Conservation (phyloP, 371 early-diverging fungal genomes). For the Mucor mucedo region DNA sequence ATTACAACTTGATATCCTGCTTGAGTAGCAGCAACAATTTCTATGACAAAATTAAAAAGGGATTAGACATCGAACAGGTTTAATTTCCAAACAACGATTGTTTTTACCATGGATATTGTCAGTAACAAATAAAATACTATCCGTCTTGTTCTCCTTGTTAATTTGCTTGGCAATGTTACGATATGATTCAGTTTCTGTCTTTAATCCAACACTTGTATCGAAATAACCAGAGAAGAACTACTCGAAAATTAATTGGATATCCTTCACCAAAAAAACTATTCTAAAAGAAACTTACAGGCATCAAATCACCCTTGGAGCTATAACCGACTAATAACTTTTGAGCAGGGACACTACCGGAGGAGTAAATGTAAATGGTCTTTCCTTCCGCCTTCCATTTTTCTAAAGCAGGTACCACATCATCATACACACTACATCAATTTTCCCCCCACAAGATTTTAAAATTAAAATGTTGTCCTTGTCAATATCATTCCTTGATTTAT, state of each 20-base stretch:
- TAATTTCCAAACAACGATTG: no score
- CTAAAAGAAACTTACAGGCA: slow-evolving; percentile 47
- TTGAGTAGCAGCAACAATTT: slow-evolving; percentile 77
- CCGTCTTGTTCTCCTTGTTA: slow-evolving; percentile 45
- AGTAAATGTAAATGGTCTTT: slow-evolving; percentile 86
- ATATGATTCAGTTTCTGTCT: slow-evolving; percentile 75
- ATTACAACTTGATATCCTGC: slow-evolving; percentile 79
- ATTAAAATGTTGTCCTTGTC: background rate
- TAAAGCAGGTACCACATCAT: slow-evolving; percentile 83
- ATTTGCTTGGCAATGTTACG: slow-evolving; percentile 73
- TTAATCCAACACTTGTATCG: slow-evolving; percentile 87
- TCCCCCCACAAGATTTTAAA: no score
- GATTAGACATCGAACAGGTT: no score
- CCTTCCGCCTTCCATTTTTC: slow-evolving; percentile 67
- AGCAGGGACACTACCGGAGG: slow-evolving; percentile 91
- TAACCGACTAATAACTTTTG: slow-evolving; percentile 90
- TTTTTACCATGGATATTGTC: slow-evolving; percentile 83
- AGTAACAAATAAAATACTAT: slow-evolving; percentile 78
- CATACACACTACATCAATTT: slow-evolving; percentile 67
- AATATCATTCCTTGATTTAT: background rate
- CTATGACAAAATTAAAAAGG: slow-evolving; percentile 37
- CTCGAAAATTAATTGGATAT: background rate
- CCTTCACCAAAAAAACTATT: background rate
- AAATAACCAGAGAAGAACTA: slow-evolving; percentile 86
- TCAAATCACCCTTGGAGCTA: slow-evolving; percentile 84